These are phyloP conservation scores for Fusarium bulbicola DNA, from an alignment of 2,329 filamentous ascomycete species.

Conservation along the genomic window DNA sequence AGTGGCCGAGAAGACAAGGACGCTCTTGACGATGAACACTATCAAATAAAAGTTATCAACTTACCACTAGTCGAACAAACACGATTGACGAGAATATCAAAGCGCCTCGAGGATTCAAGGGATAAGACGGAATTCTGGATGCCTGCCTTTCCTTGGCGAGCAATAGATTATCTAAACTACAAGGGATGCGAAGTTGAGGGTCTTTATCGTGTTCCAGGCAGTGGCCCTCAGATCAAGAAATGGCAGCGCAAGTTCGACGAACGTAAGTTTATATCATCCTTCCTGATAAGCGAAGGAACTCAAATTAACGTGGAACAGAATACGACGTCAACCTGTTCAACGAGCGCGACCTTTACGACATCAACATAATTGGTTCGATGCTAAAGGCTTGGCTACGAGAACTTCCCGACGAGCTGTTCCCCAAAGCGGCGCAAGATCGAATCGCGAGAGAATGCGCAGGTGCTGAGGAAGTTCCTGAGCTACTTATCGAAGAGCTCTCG, in stretches of 20 bases:
- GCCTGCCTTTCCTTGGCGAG: slow-evolving; percentile 93
- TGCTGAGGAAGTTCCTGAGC: slow-evolving; percentile 80
- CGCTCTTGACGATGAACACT: slow-evolving; percentile 81
- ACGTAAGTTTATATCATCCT: slow-evolving; percentile 59
- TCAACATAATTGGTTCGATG: slow-evolving; percentile 95
- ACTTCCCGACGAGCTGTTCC: slow-evolving; percentile 93
- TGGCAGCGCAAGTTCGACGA: slow-evolving; percentile 94
- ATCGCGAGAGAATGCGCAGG: slow-evolving; percentile 83
- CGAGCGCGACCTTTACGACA: slow-evolving; percentile 88
- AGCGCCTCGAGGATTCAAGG: slow-evolving; percentile 83
- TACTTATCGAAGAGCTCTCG: slow-evolving; percentile 90
- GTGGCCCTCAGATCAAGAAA: slow-evolving; percentile 88
- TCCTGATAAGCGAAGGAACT: neutral
- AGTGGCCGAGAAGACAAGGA: slow-evolving; percentile 75
- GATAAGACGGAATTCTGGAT: slow-evolving; percentile 99
- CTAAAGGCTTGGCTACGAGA: slow-evolving; percentile 96
- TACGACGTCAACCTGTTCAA: slow-evolving; percentile 90
- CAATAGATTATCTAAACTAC: slow-evolving; percentile 95
- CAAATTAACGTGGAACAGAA: slow-evolving; percentile 59
- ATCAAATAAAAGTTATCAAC: slow-evolving; percentile 86
- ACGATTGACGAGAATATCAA: slow-evolving; percentile 89
- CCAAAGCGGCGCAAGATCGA: slow-evolving; percentile 81
- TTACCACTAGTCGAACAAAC: slow-evolving; percentile 88
- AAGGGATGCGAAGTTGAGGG: slow-evolving; percentile 95
- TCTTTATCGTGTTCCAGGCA: slow-evolving; percentile 90